A percentile compares a stretch with the other conserved stretches of the same genome.
These are phyloP conservation scores for Lagenidium giganteum DNA, from an alignment of 352 stramenopile species.

Conservation along the genomic window DNA sequence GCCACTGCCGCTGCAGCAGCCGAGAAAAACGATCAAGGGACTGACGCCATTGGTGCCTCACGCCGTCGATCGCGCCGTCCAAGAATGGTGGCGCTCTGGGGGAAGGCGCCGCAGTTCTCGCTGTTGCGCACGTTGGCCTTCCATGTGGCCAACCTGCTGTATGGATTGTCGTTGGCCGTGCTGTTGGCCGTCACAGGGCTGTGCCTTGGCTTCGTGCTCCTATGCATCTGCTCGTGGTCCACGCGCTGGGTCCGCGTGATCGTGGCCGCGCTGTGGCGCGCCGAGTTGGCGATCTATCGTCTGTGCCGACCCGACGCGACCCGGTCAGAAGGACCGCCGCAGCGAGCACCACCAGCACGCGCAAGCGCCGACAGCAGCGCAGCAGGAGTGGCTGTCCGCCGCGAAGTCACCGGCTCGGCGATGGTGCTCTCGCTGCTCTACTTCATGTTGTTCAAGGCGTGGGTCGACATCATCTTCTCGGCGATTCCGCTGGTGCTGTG, in stretches of 20 bases:
- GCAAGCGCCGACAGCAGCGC: slow-evolving; percentile 1
- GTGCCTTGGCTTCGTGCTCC: slow-evolving; percentile 30
- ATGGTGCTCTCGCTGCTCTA: slow-evolving; percentile 67
- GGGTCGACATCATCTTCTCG: slow-evolving; percentile 56
- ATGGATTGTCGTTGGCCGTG: slow-evolving; percentile 26
- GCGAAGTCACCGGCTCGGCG: slow-evolving; percentile 48
- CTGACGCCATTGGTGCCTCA: too few species aligned
- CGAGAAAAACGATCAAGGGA: too few species aligned
- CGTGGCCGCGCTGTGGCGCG: slow-evolving; percentile 48
- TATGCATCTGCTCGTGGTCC: slow-evolving; percentile 36
- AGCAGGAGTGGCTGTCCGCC: slow-evolving; percentile 4
- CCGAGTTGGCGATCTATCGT: slow-evolving; percentile 46
- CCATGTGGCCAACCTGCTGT: slow-evolving; percentile 41
- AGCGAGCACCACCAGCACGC: too few species aligned
- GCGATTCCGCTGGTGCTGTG: slow-evolving; percentile 40
- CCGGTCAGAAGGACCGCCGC: neutral
- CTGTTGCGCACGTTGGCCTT: slow-evolving; percentile 42
- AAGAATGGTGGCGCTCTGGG: too few species aligned
- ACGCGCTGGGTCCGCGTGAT: slow-evolving; percentile 32
- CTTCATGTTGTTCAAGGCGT: slow-evolving; percentile 64
- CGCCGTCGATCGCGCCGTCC: too few species aligned
- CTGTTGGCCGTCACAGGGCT: slow-evolving; percentile 33
- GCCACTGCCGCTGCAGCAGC: too few species aligned
- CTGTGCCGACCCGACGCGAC: slow-evolving; percentile 2
- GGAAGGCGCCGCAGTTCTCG: too few species aligned